Evolutionary conservation across 1,139 yeast species (phyloP).

Genomic region (Saccharomyces hybrid): DNA sequence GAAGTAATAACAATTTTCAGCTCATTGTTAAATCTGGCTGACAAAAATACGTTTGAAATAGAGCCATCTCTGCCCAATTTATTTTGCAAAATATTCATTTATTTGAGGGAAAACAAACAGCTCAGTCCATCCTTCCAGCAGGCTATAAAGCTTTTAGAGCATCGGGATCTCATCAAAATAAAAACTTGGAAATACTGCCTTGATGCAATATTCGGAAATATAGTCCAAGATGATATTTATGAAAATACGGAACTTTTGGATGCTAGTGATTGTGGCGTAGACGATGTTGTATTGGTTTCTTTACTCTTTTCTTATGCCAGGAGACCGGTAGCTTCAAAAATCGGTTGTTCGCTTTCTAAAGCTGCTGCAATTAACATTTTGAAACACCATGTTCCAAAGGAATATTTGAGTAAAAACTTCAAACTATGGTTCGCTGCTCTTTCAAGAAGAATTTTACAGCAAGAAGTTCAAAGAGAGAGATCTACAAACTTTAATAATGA

Average conservation of each 20-base stretch:
- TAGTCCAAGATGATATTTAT: not conserved
- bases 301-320: conserved; percentile 9
- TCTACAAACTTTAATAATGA: not conserved
- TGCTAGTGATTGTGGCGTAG: not conserved
- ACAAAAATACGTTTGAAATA: not conserved
- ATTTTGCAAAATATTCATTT: not conserved
- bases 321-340: not conserved
- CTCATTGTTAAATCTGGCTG: not conserved
- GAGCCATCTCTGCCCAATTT: not conserved
- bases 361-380: conserved; percentile 1
- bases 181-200: not conserved
- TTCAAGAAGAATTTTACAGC: not conserved
- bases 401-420: conserved; percentile 8
- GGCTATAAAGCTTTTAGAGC: not conserved
- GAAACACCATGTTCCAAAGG: conserved; percentile 4
- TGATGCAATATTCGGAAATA: not conserved
- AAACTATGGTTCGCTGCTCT: conserved; percentile 11
- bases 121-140: not conserved
- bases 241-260: not conserved
- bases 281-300: conserved; percentile 8
- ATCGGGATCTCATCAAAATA: not conserved
- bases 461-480: not conserved
- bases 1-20: not conserved
- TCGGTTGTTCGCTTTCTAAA: not conserved
- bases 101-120: not conserved